Conservation (phyloP, 2,329 filamentous ascomycete genomes). For the Rhexocercosporidium sp. region DNA sequence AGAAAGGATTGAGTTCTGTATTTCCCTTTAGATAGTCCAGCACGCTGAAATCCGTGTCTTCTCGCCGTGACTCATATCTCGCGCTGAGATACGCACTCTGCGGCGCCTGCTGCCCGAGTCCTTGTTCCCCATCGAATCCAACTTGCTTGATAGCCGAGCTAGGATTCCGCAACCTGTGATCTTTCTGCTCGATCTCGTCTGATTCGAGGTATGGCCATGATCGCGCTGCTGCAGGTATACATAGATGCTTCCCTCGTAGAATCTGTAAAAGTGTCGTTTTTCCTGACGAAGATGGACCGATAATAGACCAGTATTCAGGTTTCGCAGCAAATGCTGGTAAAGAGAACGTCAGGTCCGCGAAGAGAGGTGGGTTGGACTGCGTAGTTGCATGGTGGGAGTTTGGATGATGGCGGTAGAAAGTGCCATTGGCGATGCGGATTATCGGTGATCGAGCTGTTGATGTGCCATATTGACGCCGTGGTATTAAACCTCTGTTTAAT, state of each 20-base stretch:
- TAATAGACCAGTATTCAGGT: slow-evolving; percentile 77
- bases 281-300: slow-evolving; percentile 78
- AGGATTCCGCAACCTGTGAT: slow-evolving; percentile 59
- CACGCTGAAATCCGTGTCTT: slow-evolving; percentile 87
- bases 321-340: slow-evolving; percentile 61
- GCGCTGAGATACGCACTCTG: slow-evolving; percentile 86
- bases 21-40: slow-evolving; percentile 81
- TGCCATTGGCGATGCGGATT: slow-evolving; percentile 76
- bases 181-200: slow-evolving; percentile 52
- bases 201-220: slow-evolving; percentile 79
- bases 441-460: slow-evolving; percentile 55
- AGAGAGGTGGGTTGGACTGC: slow-evolving; percentile 70
- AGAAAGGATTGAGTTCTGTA: slow-evolving; percentile 78
- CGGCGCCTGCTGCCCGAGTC: slow-evolving; percentile 58
- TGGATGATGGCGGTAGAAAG: slow-evolving; percentile 82
- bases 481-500: slow-evolving; percentile 11
- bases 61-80: slow-evolving; percentile 85
- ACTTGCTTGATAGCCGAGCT: slow-evolving; percentile 82
- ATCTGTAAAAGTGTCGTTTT: slow-evolving; percentile 85
- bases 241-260: slow-evolving; percentile 76
- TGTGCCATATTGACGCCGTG: slow-evolving; percentile 30
- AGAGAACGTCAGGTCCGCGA: slow-evolving; percentile 71
- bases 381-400: slow-evolving; percentile 50
- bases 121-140: slow-evolving; percentile 80
- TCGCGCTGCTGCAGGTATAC: slow-evolving; percentile 75